Percentiles rank a stretch among this genome's conserved stretches.
Evolutionary conservation across 129 eudicot species (phyloP).

Genomic region (Pseudognaphalium luteoalbum): DNA sequence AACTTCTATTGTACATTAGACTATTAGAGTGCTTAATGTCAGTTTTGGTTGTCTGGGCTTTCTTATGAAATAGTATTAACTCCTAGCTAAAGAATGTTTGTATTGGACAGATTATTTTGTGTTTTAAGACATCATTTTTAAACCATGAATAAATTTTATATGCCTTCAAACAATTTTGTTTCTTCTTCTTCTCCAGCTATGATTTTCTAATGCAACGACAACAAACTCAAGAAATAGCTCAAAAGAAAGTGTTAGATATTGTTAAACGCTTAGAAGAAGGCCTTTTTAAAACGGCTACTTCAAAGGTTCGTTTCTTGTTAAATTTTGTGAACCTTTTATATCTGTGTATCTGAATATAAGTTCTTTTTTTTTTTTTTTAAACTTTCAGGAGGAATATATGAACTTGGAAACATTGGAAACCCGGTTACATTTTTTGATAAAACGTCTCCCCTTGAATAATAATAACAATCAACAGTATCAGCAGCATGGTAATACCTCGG

Average conservation of each 20-base stretch:
- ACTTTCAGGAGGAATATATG: constrained; percentile 72
- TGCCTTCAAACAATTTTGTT: constrained; percentile 1
- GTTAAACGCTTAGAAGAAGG: constrained; percentile 80
- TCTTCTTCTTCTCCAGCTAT: constrained; percentile 46
- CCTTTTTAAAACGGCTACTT: constrained; percentile 52
- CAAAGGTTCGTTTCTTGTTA: constrained; percentile 49
- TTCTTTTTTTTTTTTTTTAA: constrained; percentile 6
- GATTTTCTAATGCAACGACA: constrained; percentile 56
- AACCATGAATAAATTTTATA: not conserved
- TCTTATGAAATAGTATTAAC: not conserved
- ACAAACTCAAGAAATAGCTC: constrained; percentile 40
- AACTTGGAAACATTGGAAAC: constrained; percentile 63
- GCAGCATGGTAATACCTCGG: constrained; percentile 55
- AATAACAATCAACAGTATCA: constrained; percentile 55
- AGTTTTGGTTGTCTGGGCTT: not conserved
- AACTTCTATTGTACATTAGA: not conserved
- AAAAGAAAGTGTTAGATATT: constrained; percentile 51
- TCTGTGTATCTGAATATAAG: not conserved
- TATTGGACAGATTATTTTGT: not conserved
- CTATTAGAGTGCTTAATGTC: constrained; percentile 3
- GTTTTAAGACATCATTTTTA: not conserved
- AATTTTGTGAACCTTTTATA: not conserved
- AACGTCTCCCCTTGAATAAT: constrained; percentile 35
- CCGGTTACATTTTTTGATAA: constrained; percentile 59
- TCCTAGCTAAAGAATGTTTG: not conserved